Base-by-base conservation (phyloP, 805 yeast species). In the Limtongia smithiae region DNA sequence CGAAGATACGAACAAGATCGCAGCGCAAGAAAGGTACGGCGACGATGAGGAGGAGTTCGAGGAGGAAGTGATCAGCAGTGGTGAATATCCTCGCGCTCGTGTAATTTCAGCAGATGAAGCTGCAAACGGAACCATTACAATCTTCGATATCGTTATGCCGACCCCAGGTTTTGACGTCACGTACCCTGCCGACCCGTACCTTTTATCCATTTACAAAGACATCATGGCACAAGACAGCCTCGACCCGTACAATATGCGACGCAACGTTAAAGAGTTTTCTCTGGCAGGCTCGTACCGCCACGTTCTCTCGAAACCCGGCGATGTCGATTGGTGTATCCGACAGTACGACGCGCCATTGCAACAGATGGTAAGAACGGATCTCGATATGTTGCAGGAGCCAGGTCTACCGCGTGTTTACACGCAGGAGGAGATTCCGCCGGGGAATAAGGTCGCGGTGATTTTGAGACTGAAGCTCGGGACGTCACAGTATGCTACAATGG, bases 401-500 rank as follows among this genome's bases (percentile, higher is more conserved):
- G 65, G 57, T 53, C 12, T 54, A 2, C 41, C 55, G 17, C 24
- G 22, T n/a, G 59, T 46, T 12, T 30, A 34, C 12, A 18, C 31
- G 27, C 44, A 42, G 20, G 35, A 18, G n/a, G 44, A 36, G 24
- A 37, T 48, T 17, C n/a, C 32, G 3, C 12, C 8, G 4, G 85
- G 80, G 5, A 62, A 65, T 1, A 79, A 77, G 50, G 71, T 74
- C 0, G 97, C 96, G 0, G 79, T 90, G 12, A 74, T 93, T 4
- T 65, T 94, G 50, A 81, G 77, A 58, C 74, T 93, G 75, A 83
- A 81, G 62, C 72, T 93, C 50, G 91, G 89, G 3, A 81, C 85
- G 2, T 84, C 96, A 31, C 82, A 94, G 5, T 93, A 93, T 66
- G 99, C 99, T 1, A 93, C 99, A 0, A 94, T 93, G 98, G 95